Evolutionary conservation across 106 monocot species (phyloP), one percentile per base, ranked within the genome.

Genomic region (Allium fistulosum): DNA sequence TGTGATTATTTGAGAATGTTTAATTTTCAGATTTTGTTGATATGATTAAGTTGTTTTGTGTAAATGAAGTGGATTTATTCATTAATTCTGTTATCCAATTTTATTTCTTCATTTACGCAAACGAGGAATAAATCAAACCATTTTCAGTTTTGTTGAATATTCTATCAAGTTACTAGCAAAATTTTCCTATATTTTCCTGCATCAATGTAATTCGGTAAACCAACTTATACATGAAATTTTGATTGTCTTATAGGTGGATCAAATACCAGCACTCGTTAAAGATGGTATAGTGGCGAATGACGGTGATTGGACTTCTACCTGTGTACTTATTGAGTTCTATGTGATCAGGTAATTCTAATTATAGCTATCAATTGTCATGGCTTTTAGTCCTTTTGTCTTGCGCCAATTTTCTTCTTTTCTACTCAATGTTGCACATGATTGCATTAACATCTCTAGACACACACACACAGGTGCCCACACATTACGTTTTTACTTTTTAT

Each of bases 311-410:
- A 37, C 0, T 11, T 61, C 14, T 61, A 15, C 12, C 26, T 61
- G 5, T 11, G 12, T 26, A 15, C 12, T 46, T 14, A 0, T 14
- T 22, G 22, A 22, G 22, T 22, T 22, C 4, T 47, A 63, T 10
- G n/a, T 63, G 37, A 37, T 63, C 46, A 63, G 63, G 63, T 9
- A 63, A 46, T 63, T 63, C 46, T 63, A 63, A 46, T 63, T 63
- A 46, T 10, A 63, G 45, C n/a, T 63, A 37, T 63, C 16, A 10
- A 14, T 6, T 6, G 58, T 14, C 11, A 14, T 46, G 45, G 63
- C 63, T 47, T 63, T 47, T 63, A 47, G 63, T 46, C 15, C 16
- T 63, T 6, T 63, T 47, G 7, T 13, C 16, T 63, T 63, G 15
- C 11, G 7, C 46, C 14, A 63, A 63, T 15, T 63, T 63, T 47